Percentiles rank a stretch among this genome's conserved stretches.
These are phyloP conservation scores for Rhodotorula taiwanensis DNA, from an alignment of 768 basidiomycete species.

Conservation along the genomic window DNA sequence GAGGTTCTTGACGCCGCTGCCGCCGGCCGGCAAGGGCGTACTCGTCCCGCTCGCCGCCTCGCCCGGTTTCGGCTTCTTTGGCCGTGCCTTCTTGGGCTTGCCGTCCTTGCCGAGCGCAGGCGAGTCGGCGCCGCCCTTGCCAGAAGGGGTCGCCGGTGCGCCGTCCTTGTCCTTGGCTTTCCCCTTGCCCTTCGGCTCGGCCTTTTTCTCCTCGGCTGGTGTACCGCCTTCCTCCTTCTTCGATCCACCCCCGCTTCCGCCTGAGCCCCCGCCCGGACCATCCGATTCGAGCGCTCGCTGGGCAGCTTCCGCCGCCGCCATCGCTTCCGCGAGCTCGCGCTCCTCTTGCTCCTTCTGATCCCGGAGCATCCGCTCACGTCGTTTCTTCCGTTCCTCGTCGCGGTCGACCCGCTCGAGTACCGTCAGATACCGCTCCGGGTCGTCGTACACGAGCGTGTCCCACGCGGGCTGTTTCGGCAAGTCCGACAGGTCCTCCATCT, in stretches of 20 bases:
- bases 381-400: conserved; percentile 70
- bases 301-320: conserved; percentile 46
- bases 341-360: conserved; percentile 52
- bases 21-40: conserved; percentile 44
- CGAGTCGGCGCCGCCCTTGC: conserved; percentile 1
- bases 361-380: conserved; percentile 71
- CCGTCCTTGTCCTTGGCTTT: conserved; percentile 15
- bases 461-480: conserved; percentile 61
- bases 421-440: conserved; percentile 69
- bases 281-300: conserved; percentile 9
- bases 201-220: conserved; percentile 47
- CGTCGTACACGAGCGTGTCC: conserved; percentile 66
- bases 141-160: conserved; percentile 9
- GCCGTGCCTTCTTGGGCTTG: conserved; percentile 58
- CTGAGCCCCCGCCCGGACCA: background rate
- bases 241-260: conserved; percentile 9
- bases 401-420: conserved; percentile 70
- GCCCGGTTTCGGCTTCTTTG: conserved; percentile 66
- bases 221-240: conserved; percentile 12
- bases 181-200: conserved; percentile 44
- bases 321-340: conserved; percentile 22
- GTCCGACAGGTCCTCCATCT: conserved; percentile 53
- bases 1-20: conserved; percentile 76
- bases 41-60: conserved; percentile 10
- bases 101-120: conserved; percentile 24